These are phyloP conservation scores for Arthrobotrys musiformis DNA, from an alignment of 2,329 filamentous ascomycete species.

Conservation along the genomic window DNA sequence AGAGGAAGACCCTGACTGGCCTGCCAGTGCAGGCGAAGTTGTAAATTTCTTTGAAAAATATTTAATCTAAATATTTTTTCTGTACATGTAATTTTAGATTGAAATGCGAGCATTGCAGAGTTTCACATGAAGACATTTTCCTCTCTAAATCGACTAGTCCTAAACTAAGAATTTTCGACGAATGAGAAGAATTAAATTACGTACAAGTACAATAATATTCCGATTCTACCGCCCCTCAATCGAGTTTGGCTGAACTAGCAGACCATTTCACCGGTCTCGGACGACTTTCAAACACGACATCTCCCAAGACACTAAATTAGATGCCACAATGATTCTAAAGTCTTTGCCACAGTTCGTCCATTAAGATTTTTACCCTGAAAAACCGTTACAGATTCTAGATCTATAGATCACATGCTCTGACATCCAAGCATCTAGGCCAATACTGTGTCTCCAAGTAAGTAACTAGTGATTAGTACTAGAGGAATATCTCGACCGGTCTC, in stretches of 20 bases:
- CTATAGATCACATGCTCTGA: not conserved
- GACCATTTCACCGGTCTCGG: not conserved
- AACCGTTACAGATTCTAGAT: not conserved
- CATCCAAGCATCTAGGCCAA: not conserved
- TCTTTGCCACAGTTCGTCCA: not conserved
- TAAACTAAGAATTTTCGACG: not conserved
- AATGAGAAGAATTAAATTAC: not conserved
- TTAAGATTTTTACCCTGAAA: not conserved
- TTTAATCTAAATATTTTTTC: too few relatives aligned
- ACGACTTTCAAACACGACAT: not conserved
- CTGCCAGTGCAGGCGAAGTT: not conserved
- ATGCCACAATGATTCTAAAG: not conserved
- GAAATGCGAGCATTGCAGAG: not conserved
- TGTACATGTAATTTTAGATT: conserved; percentile 5
- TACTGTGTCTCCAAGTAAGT: too few relatives aligned
- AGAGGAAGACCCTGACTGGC: not conserved
- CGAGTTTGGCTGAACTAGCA: too few relatives aligned
- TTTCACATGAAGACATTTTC: not conserved
- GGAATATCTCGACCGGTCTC: too few relatives aligned
- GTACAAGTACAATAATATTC: too few relatives aligned
- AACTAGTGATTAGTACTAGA: too few relatives aligned
- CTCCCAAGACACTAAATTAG: not conserved
- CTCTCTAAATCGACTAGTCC: too few relatives aligned
- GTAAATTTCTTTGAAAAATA: not conserved
- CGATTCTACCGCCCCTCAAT: too few relatives aligned